A percentile compares a stretch with the other conserved stretches of the same genome.
Conservation (phyloP, 257 asterid species). For the Anisodus tanguticus region DNA sequence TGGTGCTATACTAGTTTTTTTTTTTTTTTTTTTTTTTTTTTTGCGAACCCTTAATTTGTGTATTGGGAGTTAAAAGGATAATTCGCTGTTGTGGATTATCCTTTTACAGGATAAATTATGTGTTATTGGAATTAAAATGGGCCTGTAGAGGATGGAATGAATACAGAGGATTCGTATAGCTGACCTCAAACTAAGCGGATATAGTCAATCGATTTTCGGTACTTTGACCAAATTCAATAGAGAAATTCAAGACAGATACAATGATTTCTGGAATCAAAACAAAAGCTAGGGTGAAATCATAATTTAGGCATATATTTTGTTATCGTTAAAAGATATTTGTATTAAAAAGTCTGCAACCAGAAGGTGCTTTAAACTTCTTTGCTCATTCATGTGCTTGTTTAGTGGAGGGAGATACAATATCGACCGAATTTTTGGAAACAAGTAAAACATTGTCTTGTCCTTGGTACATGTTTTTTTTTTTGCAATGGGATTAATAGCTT, state of each 20-base stretch:
- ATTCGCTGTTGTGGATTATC: conserved; percentile 1
- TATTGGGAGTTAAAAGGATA: neutral
- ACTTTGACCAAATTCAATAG: no score
- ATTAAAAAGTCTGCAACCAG: no score
- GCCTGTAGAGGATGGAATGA: neutral
- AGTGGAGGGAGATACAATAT: neutral
- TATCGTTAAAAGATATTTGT: no score
- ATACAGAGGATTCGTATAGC: neutral
- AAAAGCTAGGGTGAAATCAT: no score
- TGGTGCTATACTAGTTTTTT: neutral
- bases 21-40: neutral
- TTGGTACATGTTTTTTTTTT: neutral
- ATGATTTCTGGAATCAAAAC: no score
- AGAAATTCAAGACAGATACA: no score
- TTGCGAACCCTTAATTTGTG: neutral
- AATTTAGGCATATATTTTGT: no score
- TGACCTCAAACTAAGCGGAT: neutral
- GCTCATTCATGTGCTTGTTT: neutral
- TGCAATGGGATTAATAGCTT: neutral
- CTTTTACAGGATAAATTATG: neutral
- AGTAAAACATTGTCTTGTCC: neutral
- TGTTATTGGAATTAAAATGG: neutral
- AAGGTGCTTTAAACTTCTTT: neutral
- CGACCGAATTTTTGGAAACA: neutral
- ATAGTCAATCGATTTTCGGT: no score